A percentile compares a stretch with the other conserved stretches of the same genome.
These are phyloP conservation scores for Globisporangium solare DNA, from an alignment of 352 stramenopile genomes.

Conservation along the genomic window DNA sequence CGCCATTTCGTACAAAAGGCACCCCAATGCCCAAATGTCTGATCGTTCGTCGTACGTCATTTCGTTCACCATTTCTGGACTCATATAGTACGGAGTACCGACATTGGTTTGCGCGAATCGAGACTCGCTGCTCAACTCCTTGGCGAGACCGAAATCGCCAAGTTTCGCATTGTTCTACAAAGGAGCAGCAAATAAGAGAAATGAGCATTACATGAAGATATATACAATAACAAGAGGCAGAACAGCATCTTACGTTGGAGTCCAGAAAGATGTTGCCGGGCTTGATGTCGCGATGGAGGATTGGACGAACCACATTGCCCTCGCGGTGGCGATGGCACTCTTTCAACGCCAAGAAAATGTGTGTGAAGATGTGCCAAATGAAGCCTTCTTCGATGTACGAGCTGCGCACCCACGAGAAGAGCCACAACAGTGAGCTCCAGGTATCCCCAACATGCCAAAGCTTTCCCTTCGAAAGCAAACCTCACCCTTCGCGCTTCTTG, in stretches of 20 bases:
- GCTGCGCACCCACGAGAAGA: slow-evolving; percentile 17
- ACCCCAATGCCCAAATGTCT: slow-evolving; percentile 90
- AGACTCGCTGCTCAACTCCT: slow-evolving; percentile 88
- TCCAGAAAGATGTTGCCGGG: slow-evolving; percentile 92
- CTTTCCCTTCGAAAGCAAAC: slow-evolving; percentile 7
- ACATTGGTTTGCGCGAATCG: slow-evolving; percentile 90
- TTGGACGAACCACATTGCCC: slow-evolving; percentile 71
- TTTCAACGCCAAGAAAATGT: slow-evolving; percentile 90
- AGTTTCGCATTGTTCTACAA: slow-evolving; percentile 88
- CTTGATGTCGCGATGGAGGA: slow-evolving; percentile 91
- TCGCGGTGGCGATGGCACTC: slow-evolving; percentile 88
- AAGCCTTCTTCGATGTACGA: slow-evolving; percentile 91
- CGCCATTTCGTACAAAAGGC: slow-evolving; percentile 90
- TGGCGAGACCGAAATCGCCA: slow-evolving; percentile 89
- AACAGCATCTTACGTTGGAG: slow-evolving; percentile 61
- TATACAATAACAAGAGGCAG: neutral
- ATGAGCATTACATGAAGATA: slow-evolving; percentile 5
- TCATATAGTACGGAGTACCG: slow-evolving; percentile 93
- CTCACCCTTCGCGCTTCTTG: slow-evolving; percentile 85
- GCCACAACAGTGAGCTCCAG: neutral
- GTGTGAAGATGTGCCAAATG: slow-evolving; percentile 92
- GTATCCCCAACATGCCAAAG: too few relatives aligned
- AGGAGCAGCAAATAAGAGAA: neutral
- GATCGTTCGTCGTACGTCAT: slow-evolving; percentile 91
- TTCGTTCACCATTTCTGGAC: slow-evolving; percentile 89